Evolutionary conservation across 352 stramenopile species (phyloP), one percentile per base, ranked within the genome.

Genomic region (Phytophthora palmivora): DNA sequence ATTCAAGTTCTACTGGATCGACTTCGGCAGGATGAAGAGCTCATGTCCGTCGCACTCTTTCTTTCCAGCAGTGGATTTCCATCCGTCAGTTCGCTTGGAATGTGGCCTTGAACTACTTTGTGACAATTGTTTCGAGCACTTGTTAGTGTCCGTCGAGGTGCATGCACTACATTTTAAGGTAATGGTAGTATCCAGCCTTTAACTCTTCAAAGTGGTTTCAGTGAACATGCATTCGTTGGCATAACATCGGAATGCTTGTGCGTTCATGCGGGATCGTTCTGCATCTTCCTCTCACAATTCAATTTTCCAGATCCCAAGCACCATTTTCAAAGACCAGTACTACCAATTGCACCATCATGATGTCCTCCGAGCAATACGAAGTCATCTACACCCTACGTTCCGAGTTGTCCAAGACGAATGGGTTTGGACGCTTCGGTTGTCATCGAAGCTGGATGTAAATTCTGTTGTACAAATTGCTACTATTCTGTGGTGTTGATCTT

Each of bases 1-100:
- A 73, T 78, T 32, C 73, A 84, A 54, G 56, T 87, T n/a, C 46
- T 91, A n/a, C 37, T 86, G 24, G 72, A 88, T 24, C 72, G 79
- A 33, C 63, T 91, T 4, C 74, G 76, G 18, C 66, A 74, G 38
- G 82, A 91, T 36, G 74, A 83, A 34, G 63, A 76, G 48, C 64
- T 88, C 19, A 82, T 90, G 74, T 76, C 79, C 9, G 65, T 76
- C 12, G 43, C 66, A n/a, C 52, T 72, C n/a, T 72, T 72, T 24
- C 48, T 72, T 24, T 66, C 67, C n/a, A 61, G 49, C 15, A 55
- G 37, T 11, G 47, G 46, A 8, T 74, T 70, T 45, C 53, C 59
- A 6, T 74, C 65, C 4, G 65, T 66, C 6, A 66, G 65, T 30
- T 65, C 65, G 3, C 48, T 74, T 4, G 53, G 38, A 6, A 74